These are phyloP conservation scores for Cucumis hystrix DNA, from an alignment of 306 rosid genomes.

Conservation along the genomic window DNA sequence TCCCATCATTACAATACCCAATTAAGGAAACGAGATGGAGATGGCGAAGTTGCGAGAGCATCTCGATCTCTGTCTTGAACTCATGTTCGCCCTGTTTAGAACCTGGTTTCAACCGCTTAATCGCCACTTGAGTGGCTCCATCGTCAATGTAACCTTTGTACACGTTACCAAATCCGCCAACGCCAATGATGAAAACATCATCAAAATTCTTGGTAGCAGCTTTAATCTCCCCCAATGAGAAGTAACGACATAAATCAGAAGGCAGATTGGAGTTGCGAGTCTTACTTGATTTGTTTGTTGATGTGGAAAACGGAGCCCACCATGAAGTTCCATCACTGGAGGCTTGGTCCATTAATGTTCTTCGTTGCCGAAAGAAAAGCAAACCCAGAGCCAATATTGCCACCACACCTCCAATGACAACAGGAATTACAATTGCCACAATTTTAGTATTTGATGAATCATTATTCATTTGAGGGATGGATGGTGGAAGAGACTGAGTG, in stretches of 20 bases:
- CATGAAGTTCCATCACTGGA: neutral
- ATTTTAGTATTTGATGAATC: neutral
- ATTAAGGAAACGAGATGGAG: neutral
- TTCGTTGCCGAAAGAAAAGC: neutral
- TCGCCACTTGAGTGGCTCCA: neutral
- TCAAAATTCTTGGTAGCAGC: slow-evolving; percentile 21
- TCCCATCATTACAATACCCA: neutral
- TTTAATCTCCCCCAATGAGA: slow-evolving; percentile 16
- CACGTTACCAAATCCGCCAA: slow-evolving; percentile 30
- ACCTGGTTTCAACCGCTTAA: slow-evolving; percentile 13
- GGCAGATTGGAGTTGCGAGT: slow-evolving; percentile 3
- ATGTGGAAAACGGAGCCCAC: neutral
- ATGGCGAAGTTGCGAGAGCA: neutral
- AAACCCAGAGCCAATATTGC: neutral
- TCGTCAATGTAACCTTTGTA: slow-evolving; percentile 18
- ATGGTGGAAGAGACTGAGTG: neutral
- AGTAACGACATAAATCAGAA: slow-evolving; percentile 12
- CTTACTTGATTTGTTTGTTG: neutral
- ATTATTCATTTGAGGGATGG: neutral
- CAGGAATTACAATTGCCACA: neutral
- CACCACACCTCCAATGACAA: neutral
- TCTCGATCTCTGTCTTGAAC: slow-evolving; percentile 18
- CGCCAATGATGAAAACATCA: slow-evolving; percentile 9
- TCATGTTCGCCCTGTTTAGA: slow-evolving; percentile 22
- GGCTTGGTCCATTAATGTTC: neutral